These are phyloP conservation scores for Rickenella mellea DNA, from an alignment of 768 basidiomycete species.

Conservation along the genomic window DNA sequence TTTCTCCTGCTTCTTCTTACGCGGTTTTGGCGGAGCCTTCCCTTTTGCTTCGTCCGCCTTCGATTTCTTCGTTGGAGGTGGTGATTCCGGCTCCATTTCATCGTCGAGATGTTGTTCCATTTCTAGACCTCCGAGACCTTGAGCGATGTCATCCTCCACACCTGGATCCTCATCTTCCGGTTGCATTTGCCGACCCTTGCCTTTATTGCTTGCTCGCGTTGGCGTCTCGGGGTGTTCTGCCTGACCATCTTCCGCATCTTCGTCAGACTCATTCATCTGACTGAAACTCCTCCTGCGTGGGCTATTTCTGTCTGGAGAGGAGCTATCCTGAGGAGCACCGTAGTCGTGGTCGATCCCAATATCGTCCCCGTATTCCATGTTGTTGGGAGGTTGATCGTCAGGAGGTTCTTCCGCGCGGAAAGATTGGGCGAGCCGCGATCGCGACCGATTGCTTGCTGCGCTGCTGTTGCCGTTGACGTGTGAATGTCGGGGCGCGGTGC, in stretches of 20 bases:
- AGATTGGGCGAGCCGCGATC: constrained; percentile 7
- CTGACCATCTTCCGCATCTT: constrained; percentile 29
- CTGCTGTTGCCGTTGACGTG: constrained; percentile 10
- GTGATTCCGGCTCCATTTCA: constrained; percentile 19
- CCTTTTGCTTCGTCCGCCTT: constrained; percentile 8
- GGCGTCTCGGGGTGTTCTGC: constrained; percentile 22
- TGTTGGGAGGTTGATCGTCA: constrained; percentile 7
- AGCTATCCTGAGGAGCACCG: constrained; percentile 11
- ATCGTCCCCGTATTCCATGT: constrained; percentile 3
- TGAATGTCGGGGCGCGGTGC: constrained; percentile 15
- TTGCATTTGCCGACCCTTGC: constrained; percentile 28
- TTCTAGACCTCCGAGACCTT: constrained; percentile 21
- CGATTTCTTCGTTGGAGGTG: constrained; percentile 12
- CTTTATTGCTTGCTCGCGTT: constrained; percentile 19
- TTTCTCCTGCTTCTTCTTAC: constrained; percentile 19
- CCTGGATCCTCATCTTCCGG: constrained; percentile 15
- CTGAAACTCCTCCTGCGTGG: constrained; percentile 34
- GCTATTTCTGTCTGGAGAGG: constrained; percentile 10
- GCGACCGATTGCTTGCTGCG: constrained; percentile 15
- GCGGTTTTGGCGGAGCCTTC: constrained; percentile 15
- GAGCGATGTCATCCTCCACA: constrained; percentile 33
- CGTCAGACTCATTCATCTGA: constrained; percentile 40
- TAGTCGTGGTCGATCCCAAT: constrained; percentile 8
- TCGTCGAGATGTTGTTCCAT: constrained; percentile 10
- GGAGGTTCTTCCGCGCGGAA: constrained; percentile 9